These are phyloP conservation scores for Aethionema arabicum DNA, from an alignment of 345 rosid genomes.

Conservation along the genomic window DNA sequence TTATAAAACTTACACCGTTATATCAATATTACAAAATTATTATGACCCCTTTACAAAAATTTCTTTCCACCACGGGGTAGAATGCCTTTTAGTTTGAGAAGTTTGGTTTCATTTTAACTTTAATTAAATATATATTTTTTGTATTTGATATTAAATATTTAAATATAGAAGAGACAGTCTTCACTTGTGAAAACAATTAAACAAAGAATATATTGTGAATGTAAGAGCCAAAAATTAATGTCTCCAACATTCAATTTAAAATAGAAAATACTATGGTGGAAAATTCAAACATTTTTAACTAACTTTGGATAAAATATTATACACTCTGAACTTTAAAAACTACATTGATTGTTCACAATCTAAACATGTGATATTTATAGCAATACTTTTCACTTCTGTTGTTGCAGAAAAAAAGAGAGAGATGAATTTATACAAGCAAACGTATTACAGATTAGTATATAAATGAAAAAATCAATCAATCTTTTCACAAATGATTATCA, in stretches of 20 bases:
- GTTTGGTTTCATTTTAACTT: conserved; percentile 4
- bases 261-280: neutral
- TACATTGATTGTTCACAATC: neutral
- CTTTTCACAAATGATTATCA: too few species aligned
- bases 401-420: too few species aligned
- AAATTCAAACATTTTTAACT: neutral
- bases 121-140: conserved; percentile 1
- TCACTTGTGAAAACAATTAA: conserved; percentile 8
- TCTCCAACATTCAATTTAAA: neutral
- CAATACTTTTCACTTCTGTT: too few species aligned
- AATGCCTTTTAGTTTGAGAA: conserved; percentile 14
- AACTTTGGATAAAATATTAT: neutral
- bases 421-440: too few species aligned
- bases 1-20: too few species aligned
- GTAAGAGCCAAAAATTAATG: neutral
- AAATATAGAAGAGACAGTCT: conserved; percentile 1
- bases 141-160: neutral
- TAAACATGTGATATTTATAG: too few species aligned
- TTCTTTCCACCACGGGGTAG: too few species aligned
- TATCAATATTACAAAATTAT: too few species aligned
- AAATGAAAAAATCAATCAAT: too few species aligned
- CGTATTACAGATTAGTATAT: too few species aligned
- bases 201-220: conserved; percentile 1
- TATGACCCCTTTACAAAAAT: too few species aligned
- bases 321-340: neutral